These are phyloP conservation scores for Zygosaccharomyces sapae DNA, from an alignment of 1,139 yeast genomes.

Conservation along the genomic window DNA sequence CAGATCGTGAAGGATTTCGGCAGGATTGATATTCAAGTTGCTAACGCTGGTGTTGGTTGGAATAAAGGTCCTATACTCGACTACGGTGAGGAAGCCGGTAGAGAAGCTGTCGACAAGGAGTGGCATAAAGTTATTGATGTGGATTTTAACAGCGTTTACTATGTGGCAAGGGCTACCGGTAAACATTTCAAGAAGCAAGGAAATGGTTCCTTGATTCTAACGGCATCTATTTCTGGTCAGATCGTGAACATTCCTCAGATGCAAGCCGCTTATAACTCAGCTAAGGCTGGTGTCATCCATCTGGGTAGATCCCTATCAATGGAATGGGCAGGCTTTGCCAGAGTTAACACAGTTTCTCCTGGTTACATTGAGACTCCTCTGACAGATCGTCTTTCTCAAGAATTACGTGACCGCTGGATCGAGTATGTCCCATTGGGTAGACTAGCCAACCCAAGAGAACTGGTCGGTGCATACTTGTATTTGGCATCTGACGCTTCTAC, in stretches of 20 bases:
- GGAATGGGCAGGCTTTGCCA: slow-evolving; percentile 86
- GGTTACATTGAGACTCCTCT: slow-evolving; percentile 79
- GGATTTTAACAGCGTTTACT: slow-evolving; percentile 73
- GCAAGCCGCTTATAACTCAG: slow-evolving; percentile 88
- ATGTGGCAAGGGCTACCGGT: slow-evolving; percentile 70
- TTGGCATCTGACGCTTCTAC: slow-evolving; percentile 84
- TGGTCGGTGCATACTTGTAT: slow-evolving; percentile 83
- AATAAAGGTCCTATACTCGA: slow-evolving; percentile 65
- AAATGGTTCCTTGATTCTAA: slow-evolving; percentile 69
- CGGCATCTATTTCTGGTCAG: slow-evolving; percentile 92
- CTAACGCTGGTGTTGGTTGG: slow-evolving; percentile 93
- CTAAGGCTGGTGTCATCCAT: slow-evolving; percentile 83
- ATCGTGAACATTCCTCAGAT: slow-evolving; percentile 84
- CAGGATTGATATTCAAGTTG: slow-evolving; percentile 76
- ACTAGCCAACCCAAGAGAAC: slow-evolving; percentile 71
- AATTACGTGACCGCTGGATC: slow-evolving; percentile 60
- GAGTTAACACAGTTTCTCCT: slow-evolving; percentile 82
- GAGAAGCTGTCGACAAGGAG: slow-evolving; percentile 38
- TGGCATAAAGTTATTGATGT: slow-evolving; percentile 69
- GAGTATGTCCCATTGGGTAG: slow-evolving; percentile 76
- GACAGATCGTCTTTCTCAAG: slow-evolving; percentile 54
- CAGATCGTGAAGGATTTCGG: slow-evolving; percentile 68
- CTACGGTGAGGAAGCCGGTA: slow-evolving; percentile 28
- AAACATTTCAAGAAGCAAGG: slow-evolving; percentile 66
- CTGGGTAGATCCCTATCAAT: slow-evolving; percentile 77